Base-by-base conservation (phyloP, 495 filamentous ascomycete genomes). In the Neurospora sp. region DNA sequence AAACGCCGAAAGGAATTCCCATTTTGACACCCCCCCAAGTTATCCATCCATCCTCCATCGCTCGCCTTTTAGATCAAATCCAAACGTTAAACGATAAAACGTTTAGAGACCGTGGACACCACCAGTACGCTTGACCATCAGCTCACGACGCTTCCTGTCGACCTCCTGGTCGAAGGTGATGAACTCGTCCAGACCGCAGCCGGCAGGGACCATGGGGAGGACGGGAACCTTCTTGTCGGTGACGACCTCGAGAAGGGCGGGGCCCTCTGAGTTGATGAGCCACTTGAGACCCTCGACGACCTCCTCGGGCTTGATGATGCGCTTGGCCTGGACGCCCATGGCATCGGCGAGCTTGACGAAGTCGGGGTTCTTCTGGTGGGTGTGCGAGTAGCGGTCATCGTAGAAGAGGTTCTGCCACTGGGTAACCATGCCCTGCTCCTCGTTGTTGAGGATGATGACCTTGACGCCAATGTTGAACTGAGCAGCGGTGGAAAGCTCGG, bases 361-460 rank as follows among this genome's bases (percentile, higher is more conserved):
- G 77, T 96, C 90, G 5, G 94, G 92, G 80, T 97, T 97, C 79
- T 89, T 89, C 81, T 97, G 93, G 78, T 97, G 95, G 3, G 93
- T 97, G 79, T 97, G 94, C 27, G 93, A 90, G 81, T 95, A 97
- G 70, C 95, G 90, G 78, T 97, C 93, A 76, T 96, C 90, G 82
- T 96, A 98, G 84, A 97, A 97, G 66, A 97, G 87, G 75, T 90
- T 91, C 81, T 97, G 95, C 93, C 94, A 96, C 83, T 98, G 94
- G 4, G 95, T 97, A 4, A 98, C 94, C 95, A 98, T 98, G 72
- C 92, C 92, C 82, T 97, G 95, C 81, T 97, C 94, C 82, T 97
- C 95, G 80, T 98, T 98, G 83, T 98, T 98, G 6, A 98, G 83
- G 54, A 98, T 84, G 74, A 98, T 90, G 70, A 98, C 85, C 86